phyloP scores from a whole-genome alignment of 108 stramenopile species.

The Cylindrotheca closterium region DNA sequence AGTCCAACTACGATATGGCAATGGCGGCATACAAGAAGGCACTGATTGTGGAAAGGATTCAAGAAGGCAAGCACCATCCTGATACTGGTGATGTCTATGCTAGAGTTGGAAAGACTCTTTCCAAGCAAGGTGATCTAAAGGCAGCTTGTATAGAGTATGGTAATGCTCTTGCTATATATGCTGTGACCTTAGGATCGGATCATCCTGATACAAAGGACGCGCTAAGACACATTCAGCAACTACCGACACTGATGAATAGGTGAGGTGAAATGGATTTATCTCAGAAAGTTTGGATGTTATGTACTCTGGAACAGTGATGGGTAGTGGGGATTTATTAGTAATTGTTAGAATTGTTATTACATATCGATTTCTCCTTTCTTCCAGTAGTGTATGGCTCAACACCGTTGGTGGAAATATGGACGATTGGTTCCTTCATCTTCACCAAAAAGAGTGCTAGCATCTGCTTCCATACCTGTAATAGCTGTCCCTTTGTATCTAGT shows the following conservation, averaged over 20 bases:
- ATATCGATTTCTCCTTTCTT: too few species aligned
- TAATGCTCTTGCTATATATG: slow-evolving; percentile 37
- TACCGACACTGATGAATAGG: slow-evolving; percentile 28
- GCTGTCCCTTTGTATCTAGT: too few species aligned
- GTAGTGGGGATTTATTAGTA: not conserved
- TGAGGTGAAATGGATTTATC: not conserved
- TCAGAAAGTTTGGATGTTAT: too few species aligned
- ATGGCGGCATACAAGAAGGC: slow-evolving; percentile 35
- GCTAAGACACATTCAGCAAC: slow-evolving; percentile 31
- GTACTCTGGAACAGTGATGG: not conserved
- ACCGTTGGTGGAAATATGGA: too few species aligned
- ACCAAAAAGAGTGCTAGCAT: too few species aligned
- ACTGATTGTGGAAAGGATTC: slow-evolving; percentile 31
- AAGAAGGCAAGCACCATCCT: slow-evolving; percentile 37
- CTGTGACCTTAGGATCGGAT: slow-evolving; percentile 34
- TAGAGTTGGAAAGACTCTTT: slow-evolving; percentile 33
- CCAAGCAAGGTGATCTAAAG: slow-evolving; percentile 31
- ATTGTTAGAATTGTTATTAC: not conserved
- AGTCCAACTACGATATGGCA: slow-evolving; percentile 33
- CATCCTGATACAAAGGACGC: slow-evolving; percentile 39
- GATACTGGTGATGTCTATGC: slow-evolving; percentile 39
- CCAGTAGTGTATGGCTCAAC: too few species aligned
- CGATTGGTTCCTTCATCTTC: too few species aligned
- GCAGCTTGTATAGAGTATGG: slow-evolving; percentile 37
- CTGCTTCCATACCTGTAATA: too few species aligned